Conservation (phyloP, 257 asterid genomes). For the Gentiana straminea region DNA sequence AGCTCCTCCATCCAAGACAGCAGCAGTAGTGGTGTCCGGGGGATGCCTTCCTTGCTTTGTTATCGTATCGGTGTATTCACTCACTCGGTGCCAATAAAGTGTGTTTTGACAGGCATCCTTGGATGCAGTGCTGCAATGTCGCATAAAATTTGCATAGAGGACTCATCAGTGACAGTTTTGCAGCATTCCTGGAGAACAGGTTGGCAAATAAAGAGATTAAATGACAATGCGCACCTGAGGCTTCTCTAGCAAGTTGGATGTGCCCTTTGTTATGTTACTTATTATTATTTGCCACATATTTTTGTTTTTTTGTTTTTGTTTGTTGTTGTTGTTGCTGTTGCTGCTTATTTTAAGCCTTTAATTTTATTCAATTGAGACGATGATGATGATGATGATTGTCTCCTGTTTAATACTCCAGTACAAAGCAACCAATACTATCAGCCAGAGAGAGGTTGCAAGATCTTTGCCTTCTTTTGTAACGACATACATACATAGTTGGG, state of each 20-base stretch:
- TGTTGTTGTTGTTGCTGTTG: too few relatives aligned
- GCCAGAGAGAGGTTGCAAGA: too few relatives aligned
- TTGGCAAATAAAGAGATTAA: constrained; percentile 88
- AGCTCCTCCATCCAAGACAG: constrained; percentile 5
- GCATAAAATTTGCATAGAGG: constrained; percentile 69
- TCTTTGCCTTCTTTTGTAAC: too few relatives aligned
- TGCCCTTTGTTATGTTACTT: too few relatives aligned
- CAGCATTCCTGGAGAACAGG: constrained; percentile 86
- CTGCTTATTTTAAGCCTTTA: too few relatives aligned
- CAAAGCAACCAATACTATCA: too few relatives aligned
- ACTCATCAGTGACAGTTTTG: constrained; percentile 77
- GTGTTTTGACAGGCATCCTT: constrained; percentile 73
- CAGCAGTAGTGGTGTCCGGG: constrained; percentile 41
- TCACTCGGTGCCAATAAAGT: constrained; percentile 69
- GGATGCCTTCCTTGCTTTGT: constrained; percentile 21
- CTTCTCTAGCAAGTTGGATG: constrained; percentile 40
- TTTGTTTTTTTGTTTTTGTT: too few relatives aligned
- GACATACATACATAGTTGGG: too few relatives aligned
- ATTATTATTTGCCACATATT: too few relatives aligned
- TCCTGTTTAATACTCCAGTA: too few relatives aligned
- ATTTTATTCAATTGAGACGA: too few relatives aligned
- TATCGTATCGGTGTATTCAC: constrained; percentile 74
- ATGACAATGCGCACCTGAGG: constrained; percentile 88
- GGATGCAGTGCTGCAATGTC: constrained; percentile 76
- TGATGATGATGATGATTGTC: too few relatives aligned